Conservation (phyloP, 192 early-diverging fungal species). For the Coemansia biformis region DNA sequence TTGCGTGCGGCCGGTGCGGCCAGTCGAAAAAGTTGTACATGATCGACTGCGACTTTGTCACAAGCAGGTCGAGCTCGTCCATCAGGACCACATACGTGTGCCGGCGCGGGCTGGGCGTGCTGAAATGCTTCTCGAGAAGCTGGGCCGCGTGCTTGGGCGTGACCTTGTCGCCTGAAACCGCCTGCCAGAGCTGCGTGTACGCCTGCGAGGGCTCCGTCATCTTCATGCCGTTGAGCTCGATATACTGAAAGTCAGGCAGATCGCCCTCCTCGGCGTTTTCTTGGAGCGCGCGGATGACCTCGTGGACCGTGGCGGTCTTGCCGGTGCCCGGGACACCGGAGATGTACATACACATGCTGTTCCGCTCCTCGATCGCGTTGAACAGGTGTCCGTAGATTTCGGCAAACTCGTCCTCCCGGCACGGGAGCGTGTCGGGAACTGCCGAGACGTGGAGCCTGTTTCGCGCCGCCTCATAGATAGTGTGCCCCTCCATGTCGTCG, state of each 20-base stretch:
- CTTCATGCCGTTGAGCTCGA: conserved; percentile 98
- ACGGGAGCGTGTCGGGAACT: conserved; percentile 86
- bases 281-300: conserved; percentile 71
- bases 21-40: conserved; percentile 99
- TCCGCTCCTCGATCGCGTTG: conserved; percentile 72
- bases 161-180: conserved; percentile 52
- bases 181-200: conserved; percentile 79
- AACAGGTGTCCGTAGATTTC: conserved; percentile 71
- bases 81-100: conserved; percentile 71
- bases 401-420: conserved; percentile 87
- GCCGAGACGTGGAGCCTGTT: conserved; percentile 83
- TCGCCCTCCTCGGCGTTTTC: conserved; percentile 53
- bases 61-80: conserved; percentile 94
- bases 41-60: conserved; percentile 84
- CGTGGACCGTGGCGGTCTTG: conserved; percentile 91
- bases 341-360: conserved; percentile 86
- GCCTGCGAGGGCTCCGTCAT: conserved; percentile 86
- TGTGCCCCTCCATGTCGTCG: conserved; percentile 24
- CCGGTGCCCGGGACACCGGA: conserved; percentile 96
- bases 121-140: conserved; percentile 70
- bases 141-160: conserved; percentile 71
- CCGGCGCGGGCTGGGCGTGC: conserved; percentile 37
- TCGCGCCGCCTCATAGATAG: conserved; percentile 61
- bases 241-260: conserved; percentile 73
- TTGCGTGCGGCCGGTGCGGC: conserved; percentile 78